These are phyloP conservation scores for Ophiostoma pallidulum DNA, from an alignment of 2,329 filamentous ascomycete genomes.

Conservation along the genomic window DNA sequence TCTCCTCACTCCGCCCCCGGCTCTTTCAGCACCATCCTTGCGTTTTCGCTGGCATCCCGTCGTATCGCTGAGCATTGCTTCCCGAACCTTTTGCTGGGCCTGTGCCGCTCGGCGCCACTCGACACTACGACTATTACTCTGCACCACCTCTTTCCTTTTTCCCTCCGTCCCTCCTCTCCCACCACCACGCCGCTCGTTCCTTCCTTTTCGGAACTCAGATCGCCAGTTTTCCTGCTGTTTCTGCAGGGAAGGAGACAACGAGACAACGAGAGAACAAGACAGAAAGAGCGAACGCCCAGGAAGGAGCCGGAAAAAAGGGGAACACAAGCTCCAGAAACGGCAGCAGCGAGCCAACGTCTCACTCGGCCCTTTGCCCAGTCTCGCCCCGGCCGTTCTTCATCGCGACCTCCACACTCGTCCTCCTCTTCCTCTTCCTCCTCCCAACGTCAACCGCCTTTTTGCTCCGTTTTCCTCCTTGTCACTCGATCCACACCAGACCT, in stretches of 20 bases:
- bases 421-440: background rate
- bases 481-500: too few species aligned
- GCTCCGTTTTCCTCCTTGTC: too few species aligned
- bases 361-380: background rate
- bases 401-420: background rate
- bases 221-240: background rate
- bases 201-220: background rate
- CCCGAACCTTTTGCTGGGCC: background rate
- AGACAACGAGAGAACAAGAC: too few species aligned
- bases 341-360: slow-evolving; percentile 5
- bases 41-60: too few species aligned
- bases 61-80: too few species aligned
- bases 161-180: background rate
- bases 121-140: too few species aligned
- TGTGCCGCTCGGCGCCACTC: slow-evolving; percentile 1
- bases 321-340: slow-evolving; percentile 1
- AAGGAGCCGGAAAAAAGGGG: slow-evolving; percentile 5
- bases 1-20: slow-evolving; percentile 4
- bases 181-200: slow-evolving; percentile 1
- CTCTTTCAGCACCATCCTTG: slow-evolving; percentile 1
- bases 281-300: background rate
- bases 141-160: background rate
- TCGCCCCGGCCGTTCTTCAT: background rate
- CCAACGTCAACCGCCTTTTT: too few species aligned
- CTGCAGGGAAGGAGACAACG: background rate